Base-by-base conservation (phyloP, 2,329 filamentous ascomycete genomes). In the Ophiostoma sp. region DNA sequence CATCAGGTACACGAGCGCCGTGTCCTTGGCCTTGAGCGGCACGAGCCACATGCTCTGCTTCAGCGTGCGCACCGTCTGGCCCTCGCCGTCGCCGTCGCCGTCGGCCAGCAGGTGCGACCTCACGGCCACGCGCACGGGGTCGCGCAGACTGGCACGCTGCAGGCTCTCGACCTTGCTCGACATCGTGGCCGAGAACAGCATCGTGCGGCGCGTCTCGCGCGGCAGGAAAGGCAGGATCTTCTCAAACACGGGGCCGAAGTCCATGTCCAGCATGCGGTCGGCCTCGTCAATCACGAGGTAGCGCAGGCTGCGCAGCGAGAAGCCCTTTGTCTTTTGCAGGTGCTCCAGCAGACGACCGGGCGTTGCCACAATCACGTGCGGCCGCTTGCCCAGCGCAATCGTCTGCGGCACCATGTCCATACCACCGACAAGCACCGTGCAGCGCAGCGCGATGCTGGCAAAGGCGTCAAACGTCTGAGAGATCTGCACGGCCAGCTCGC, bases 241-340 rank as follows among this genome's bases (percentile, higher is more conserved):
- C 78, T 97, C 71, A 11, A 74, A 63, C 8, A 70, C 62, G 7
- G 70, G 70, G 1, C 73, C 72, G 67, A 74, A 74, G 67, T 74
- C 73, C 69, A 73, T 71, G 68, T 99, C 95, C 1, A 98, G 85
- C 9, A 98, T 83, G 69, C 93, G 84, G 77, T 98, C 94, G 38
- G 94, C 94, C 80, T 97, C 94, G 75, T 97, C 94, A 86, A 98
- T 93, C 71, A 97, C 93, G 3, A 98, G 82, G 75, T 94, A 97
- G 75, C 93, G 93, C 49, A 97, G 81, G 42, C 90, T 86, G 55
- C 67, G 65, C 65, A 98, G 81, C 1, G 90, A 93, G 79, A 99
- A 98, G 11, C 95, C 94, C 78, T 97, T 97, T 2, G 95, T 99
- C 79, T 97, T 97, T 77, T 98, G 93, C 8, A 98, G 81, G 74